Percentiles rank a stretch among this genome's conserved stretches.
Conservation (phyloP, 2,329 filamentous ascomycete genomes). For the Myotisia sp. region DNA sequence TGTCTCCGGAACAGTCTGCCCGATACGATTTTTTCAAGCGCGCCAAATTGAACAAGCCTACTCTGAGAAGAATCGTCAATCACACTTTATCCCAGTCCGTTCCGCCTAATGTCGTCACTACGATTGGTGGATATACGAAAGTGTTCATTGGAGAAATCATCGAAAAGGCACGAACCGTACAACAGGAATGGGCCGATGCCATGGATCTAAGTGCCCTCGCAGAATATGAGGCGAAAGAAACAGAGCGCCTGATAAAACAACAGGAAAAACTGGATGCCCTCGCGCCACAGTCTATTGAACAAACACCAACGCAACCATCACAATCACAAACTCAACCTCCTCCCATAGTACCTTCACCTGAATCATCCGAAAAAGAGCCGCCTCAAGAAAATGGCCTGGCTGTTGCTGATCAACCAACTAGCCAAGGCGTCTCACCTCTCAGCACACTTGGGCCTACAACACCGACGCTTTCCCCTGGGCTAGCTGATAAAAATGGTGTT, state of each 20-base stretch:
- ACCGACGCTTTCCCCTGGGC: too few relatives aligned
- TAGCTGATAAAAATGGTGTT: too few relatives aligned
- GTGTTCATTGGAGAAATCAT: conserved; percentile 53
- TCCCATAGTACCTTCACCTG: too few relatives aligned
- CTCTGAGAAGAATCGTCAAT: conserved; percentile 45
- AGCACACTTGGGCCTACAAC: too few relatives aligned
- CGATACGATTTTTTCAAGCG: conserved; percentile 38
- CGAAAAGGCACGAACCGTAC: conserved; percentile 50
- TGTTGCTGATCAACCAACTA: too few relatives aligned
- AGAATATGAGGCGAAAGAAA: conserved; percentile 43
- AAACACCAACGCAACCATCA: too few relatives aligned
- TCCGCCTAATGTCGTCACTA: conserved; percentile 48
- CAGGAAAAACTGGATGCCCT: conserved; percentile 9
- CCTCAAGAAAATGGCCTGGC: too few relatives aligned
- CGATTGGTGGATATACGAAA: conserved; percentile 51
- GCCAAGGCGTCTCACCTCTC: too few relatives aligned
- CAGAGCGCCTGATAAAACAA: conserved; percentile 35
- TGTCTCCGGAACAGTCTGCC: conserved; percentile 34
- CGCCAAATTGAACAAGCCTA: conserved; percentile 37
- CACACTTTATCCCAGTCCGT: conserved; percentile 54
- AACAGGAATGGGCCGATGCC: conserved; percentile 38
- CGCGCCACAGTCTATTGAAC: too few relatives aligned
- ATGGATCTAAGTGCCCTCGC: conserved; percentile 39
- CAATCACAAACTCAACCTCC: too few relatives aligned
- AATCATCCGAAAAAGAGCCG: too few relatives aligned